Conservation (phyloP, 257 asterid genomes). For the Henckelia pumila region DNA sequence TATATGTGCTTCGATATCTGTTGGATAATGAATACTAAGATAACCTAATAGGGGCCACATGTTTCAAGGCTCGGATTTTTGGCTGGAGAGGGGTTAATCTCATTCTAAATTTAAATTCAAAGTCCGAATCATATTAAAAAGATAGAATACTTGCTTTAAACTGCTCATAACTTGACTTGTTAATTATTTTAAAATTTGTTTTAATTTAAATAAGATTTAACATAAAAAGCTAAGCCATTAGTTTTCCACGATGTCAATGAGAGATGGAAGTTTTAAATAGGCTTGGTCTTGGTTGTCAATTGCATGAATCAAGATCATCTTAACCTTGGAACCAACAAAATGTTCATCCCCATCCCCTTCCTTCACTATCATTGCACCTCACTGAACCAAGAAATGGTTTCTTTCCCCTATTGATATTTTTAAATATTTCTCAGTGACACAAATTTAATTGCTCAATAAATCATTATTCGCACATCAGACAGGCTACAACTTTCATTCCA, state of each 20-base stretch:
- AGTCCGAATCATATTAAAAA: background rate
- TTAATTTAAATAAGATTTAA: background rate
- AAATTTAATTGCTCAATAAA: background rate
- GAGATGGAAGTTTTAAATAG: background rate
- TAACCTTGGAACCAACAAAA: background rate
- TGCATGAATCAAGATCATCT: background rate
- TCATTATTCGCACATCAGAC: constrained; percentile 3
- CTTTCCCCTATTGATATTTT: background rate
- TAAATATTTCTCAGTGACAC: background rate
- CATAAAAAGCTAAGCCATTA: too few species aligned
- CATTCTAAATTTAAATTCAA: background rate
- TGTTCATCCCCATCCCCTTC: background rate
- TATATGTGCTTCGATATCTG: too few species aligned
- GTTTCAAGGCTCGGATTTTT: too few species aligned
- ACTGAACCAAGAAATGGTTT: background rate
- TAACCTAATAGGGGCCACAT: too few species aligned
- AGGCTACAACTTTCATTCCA: constrained; percentile 14
- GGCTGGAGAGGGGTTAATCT: too few species aligned
- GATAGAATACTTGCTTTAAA: background rate
- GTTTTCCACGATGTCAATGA: background rate
- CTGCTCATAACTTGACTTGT: background rate
- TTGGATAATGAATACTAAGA: too few species aligned
- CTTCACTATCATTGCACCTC: background rate
- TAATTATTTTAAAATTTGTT: background rate
- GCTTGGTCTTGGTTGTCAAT: background rate